Conservation (phyloP, 2,329 filamentous ascomycete species). For the Amesomyces nigricolor region DNA sequence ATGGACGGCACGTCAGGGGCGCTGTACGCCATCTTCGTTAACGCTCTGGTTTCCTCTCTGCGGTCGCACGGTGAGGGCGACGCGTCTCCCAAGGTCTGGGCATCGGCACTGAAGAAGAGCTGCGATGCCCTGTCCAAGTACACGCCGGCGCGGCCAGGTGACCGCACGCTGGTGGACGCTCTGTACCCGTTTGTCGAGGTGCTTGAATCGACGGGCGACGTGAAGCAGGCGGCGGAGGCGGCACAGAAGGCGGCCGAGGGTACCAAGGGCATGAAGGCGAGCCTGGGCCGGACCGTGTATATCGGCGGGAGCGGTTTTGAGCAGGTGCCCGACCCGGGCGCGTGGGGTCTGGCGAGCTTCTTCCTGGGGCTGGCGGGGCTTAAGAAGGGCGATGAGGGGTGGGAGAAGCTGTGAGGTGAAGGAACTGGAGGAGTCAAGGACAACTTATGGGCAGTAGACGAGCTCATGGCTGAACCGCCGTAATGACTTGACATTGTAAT, state of each 20-base stretch:
- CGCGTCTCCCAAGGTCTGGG: constrained; percentile 42
- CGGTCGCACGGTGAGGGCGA: constrained; percentile 38
- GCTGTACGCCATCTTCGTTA: constrained; percentile 77
- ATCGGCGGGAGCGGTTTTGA: constrained; percentile 70
- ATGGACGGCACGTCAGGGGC: constrained; percentile 61
- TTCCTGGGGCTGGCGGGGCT: constrained; percentile 66
- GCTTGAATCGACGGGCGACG: constrained; percentile 57
- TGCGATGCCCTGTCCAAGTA: constrained; percentile 69
- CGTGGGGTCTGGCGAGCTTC: constrained; percentile 69
- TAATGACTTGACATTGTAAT: background rate
- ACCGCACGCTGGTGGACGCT: constrained; percentile 86
- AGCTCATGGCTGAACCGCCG: too few relatives aligned
- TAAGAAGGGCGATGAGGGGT: constrained; percentile 19
- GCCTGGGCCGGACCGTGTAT: constrained; percentile 76
- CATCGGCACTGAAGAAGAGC: constrained; percentile 64
- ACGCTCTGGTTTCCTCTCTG: constrained; percentile 67
- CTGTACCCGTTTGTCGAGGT: constrained; percentile 79
- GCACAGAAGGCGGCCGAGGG: constrained; percentile 70
- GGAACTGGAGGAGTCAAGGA: too few relatives aligned
- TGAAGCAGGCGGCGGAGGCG: constrained; percentile 69
- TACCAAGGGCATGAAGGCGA: constrained; percentile 90
- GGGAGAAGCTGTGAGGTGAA: constrained; percentile 19
- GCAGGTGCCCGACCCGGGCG: constrained; percentile 64
- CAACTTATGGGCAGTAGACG: too few relatives aligned
- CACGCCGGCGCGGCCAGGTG: constrained; percentile 82